phyloP scores from a whole-genome alignment of 352 stramenopile genomes.

The Globisporangium cylindrosporum region DNA sequence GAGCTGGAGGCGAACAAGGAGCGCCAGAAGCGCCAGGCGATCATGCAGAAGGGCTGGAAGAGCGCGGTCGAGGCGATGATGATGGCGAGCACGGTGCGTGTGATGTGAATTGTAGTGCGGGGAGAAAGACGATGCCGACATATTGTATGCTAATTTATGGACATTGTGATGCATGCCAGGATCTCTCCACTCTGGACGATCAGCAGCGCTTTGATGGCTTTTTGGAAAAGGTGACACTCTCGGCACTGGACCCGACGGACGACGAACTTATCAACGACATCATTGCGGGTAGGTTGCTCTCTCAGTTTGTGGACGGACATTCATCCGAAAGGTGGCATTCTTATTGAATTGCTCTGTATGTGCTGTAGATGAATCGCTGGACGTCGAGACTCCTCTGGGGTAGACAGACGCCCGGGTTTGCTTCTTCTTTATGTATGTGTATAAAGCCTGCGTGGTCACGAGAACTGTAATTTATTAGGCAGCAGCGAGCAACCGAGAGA shows the following conservation, averaged over 20 bases:
- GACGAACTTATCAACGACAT: constrained; percentile 40
- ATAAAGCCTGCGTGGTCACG: constrained; percentile 4
- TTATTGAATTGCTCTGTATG: not conserved
- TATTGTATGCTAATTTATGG: no score
- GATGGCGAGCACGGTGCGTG: constrained; percentile 63
- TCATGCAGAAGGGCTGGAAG: constrained; percentile 89
- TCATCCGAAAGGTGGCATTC: not conserved
- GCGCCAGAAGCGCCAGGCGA: constrained; percentile 80
- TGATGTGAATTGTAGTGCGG: no score
- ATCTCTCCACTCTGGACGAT: constrained; percentile 49
- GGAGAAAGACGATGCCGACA: no score
- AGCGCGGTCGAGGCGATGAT: constrained; percentile 83
- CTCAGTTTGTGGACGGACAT: not conserved
- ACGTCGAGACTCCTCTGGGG: constrained; percentile 20
- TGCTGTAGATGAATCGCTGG: constrained; percentile 21
- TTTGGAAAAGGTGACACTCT: constrained; percentile 61
- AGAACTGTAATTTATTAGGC: constrained; percentile 19
- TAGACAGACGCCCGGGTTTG: not conserved
- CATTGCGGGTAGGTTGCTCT: constrained; percentile 10
- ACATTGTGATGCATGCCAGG: constrained; percentile 22
- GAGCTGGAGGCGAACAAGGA: constrained; percentile 88
- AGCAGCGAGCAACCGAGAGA: not conserved
- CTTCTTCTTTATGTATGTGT: not conserved
- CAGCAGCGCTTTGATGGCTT: constrained; percentile 62
- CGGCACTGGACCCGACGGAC: constrained; percentile 56